These are phyloP conservation scores for Solanum hybrid DNA, from an alignment of 305 asterid genomes.

Conservation along the genomic window DNA sequence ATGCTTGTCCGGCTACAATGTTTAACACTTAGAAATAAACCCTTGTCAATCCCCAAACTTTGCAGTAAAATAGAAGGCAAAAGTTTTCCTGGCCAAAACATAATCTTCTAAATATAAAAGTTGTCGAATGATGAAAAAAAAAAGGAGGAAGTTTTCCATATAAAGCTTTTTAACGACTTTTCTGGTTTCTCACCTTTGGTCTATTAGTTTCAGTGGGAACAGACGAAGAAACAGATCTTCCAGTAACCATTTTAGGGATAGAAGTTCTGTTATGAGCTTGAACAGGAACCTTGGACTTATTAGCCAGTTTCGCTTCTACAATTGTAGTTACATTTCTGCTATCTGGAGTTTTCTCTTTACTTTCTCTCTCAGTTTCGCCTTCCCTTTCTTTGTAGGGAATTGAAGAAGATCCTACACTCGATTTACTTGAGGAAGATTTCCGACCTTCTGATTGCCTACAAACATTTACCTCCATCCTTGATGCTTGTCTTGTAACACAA, in stretches of 20 bases:
- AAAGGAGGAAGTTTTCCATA: background rate
- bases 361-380: background rate
- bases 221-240: background rate
- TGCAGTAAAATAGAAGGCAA: background rate
- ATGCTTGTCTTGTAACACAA: conserved; percentile 37
- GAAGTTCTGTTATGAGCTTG: conserved; percentile 1
- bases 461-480: conserved; percentile 22
- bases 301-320: background rate
- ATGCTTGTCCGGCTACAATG: background rate
- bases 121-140: background rate
- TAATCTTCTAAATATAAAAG: background rate
- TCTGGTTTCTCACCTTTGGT: conserved; percentile 13
- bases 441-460: conserved; percentile 19
- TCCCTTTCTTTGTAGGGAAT: conserved; percentile 7
- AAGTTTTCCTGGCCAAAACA: background rate
- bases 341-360: conserved; percentile 21
- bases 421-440: conserved; percentile 34
- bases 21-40: background rate
- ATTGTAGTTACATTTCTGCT: conserved; percentile 13
- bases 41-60: background rate
- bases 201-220: background rate
- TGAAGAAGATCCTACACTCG: conserved; percentile 33
- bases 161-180: background rate
- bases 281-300: conserved; percentile 1
- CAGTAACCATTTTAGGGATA: background rate